phyloP scores from a whole-genome alignment of 306 rosid species.

The Quillaja saponaria region DNA sequence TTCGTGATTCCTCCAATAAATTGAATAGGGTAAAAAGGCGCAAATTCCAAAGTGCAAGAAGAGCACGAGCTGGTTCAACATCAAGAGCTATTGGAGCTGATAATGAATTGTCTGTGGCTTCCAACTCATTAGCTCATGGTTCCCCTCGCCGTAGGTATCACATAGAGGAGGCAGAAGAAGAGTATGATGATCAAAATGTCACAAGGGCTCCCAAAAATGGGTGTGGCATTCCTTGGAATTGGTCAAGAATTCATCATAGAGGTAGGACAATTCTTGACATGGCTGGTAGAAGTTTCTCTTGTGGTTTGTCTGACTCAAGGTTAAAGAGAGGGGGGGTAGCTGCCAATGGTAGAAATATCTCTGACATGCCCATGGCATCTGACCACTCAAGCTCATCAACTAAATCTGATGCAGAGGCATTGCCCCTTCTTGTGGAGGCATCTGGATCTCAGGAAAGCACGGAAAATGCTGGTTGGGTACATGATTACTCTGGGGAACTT shows the following conservation, averaged over 20 bases:
- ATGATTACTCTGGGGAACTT: slow-evolving; percentile 84
- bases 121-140: slow-evolving; percentile 72
- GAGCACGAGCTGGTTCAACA: slow-evolving; percentile 57
- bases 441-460: slow-evolving; percentile 87
- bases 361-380: slow-evolving; percentile 67
- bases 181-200: slow-evolving; percentile 57
- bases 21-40: slow-evolving; percentile 70
- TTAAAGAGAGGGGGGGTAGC: slow-evolving; percentile 57
- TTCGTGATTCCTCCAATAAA: slow-evolving; percentile 58
- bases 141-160: slow-evolving; percentile 55
- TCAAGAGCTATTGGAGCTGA: slow-evolving; percentile 78
- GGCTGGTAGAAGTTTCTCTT: slow-evolving; percentile 93
- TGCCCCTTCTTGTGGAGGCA: slow-evolving; percentile 81
- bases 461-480: slow-evolving; percentile 77
- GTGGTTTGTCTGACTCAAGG: slow-evolving; percentile 89
- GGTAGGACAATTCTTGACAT: slow-evolving; percentile 86
- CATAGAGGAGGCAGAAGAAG: slow-evolving; percentile 62
- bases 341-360: slow-evolving; percentile 61
- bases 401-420: slow-evolving; percentile 72
- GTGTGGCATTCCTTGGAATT: slow-evolving; percentile 97
- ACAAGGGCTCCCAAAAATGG: slow-evolving; percentile 85
- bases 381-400: slow-evolving; percentile 68
- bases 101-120: slow-evolving; percentile 87
- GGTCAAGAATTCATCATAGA: slow-evolving; percentile 96
- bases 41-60: slow-evolving; percentile 69